phyloP scores from a whole-genome alignment of 371 early-diverging fungal genomes.

The Dentiscutata heterogama region DNA sequence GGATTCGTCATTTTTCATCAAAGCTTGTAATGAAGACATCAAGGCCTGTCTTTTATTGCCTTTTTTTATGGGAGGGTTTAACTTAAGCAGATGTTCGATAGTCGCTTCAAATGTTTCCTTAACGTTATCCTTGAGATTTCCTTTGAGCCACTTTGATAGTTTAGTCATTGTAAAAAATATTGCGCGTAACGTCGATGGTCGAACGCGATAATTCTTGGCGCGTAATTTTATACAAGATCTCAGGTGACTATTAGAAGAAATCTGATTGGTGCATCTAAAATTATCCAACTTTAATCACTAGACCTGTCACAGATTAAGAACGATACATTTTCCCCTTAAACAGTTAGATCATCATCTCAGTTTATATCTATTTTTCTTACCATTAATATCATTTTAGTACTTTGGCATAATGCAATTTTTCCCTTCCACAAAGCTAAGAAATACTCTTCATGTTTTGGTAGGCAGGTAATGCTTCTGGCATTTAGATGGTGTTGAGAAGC shows the following conservation, averaged over 20 bases:
- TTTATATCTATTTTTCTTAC: too few species aligned
- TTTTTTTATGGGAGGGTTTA: conserved; percentile 38
- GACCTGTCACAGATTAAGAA: too few species aligned
- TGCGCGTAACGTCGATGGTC: conserved; percentile 9
- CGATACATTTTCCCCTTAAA: too few species aligned
- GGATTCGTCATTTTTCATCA: conserved; percentile 39
- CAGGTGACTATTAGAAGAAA: too few species aligned
- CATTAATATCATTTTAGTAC: neutral
- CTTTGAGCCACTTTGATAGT: conserved; percentile 39
- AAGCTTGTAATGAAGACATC: conserved; percentile 30
- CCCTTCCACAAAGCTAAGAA: conserved; percentile 25
- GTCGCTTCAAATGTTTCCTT: conserved; percentile 39
- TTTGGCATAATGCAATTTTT: conserved; percentile 27
- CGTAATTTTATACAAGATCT: conserved; percentile 15
- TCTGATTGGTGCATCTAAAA: conserved; percentile 41
- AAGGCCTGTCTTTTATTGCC: conserved; percentile 18
- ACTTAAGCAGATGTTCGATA: conserved; percentile 27
- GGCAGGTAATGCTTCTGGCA: conserved; percentile 9
- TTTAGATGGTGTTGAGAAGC: conserved; percentile 1
- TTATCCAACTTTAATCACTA: too few species aligned
- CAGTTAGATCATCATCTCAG: too few species aligned
- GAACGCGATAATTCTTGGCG: conserved; percentile 22
- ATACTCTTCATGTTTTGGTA: conserved; percentile 26
- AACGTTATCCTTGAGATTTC: conserved; percentile 41
- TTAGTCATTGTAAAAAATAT: conserved; percentile 30